Evolutionary conservation across 2,329 filamentous ascomycete genomes (phyloP).

Genomic region (Xylaria sp.): DNA sequence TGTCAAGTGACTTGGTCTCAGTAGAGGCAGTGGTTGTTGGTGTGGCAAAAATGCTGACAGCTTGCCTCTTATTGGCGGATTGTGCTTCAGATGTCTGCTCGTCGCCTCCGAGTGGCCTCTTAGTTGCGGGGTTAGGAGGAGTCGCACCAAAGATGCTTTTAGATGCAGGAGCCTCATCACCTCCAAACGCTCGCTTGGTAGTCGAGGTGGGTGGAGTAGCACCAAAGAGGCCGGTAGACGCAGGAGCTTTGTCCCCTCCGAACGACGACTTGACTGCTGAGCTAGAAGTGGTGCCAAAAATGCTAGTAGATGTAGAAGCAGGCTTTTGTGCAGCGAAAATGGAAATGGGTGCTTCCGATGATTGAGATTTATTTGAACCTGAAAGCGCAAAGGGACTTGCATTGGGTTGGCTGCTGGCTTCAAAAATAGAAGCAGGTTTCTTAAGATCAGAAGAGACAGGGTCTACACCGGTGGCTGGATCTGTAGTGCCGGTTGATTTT

Average conservation of each 20-base stretch:
- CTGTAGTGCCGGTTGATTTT: slow-evolving; percentile 20
- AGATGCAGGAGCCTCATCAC: slow-evolving; percentile 22
- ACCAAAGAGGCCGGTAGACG: slow-evolving; percentile 37
- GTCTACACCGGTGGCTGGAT: slow-evolving; percentile 42
- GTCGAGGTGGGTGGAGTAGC: slow-evolving; percentile 14
- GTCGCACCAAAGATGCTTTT: slow-evolving; percentile 37
- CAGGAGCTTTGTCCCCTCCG: slow-evolving; percentile 8
- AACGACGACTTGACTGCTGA: slow-evolving; percentile 16
- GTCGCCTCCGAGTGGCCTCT: slow-evolving; percentile 19
- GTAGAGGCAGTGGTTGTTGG: slow-evolving; percentile 5
- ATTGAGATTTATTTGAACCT: slow-evolving; percentile 40
- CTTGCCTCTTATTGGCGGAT: slow-evolving; percentile 17
- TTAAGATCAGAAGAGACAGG: slow-evolving; percentile 45
- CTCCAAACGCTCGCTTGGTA: slow-evolving; percentile 12
- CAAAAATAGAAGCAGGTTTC: slow-evolving; percentile 44
- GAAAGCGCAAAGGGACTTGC: slow-evolving; percentile 42
- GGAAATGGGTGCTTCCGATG: slow-evolving; percentile 37
- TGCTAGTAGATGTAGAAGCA: slow-evolving; percentile 34
- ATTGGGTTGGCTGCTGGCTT: slow-evolving; percentile 27
- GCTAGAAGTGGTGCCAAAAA: slow-evolving; percentile 34
- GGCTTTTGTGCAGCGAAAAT: slow-evolving; percentile 43
- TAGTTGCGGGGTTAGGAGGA: slow-evolving; percentile 12
- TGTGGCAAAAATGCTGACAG: slow-evolving; percentile 29
- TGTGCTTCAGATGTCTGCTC: slow-evolving; percentile 32
- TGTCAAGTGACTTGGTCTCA: slow-evolving; percentile 28